Evolutionary conservation across 202 grass and related monocot genomes (phyloP).

Genomic region (Dendrocalamus latiflorus): DNA sequence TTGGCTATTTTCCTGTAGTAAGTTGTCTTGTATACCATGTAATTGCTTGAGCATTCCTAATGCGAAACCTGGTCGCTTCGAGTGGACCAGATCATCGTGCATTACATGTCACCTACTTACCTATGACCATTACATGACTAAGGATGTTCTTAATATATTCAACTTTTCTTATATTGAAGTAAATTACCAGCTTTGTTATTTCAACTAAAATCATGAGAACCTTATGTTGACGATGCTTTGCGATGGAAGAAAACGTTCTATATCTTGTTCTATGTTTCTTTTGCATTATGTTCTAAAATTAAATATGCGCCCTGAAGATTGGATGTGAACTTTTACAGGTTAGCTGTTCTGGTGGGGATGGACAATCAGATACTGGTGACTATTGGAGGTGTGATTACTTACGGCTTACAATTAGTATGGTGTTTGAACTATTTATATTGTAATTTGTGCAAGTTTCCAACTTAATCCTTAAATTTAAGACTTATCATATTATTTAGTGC

Average conservation of each 20-base stretch:
- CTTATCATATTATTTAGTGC: too few species aligned
- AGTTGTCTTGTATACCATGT: not conserved
- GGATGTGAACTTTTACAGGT: conserved; percentile 47
- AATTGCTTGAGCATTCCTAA: not conserved
- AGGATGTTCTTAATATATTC: not conserved
- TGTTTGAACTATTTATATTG: too few species aligned
- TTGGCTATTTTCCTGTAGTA: not conserved
- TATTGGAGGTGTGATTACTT: conserved; percentile 62
- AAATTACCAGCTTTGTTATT: not conserved
- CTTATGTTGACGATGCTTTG: not conserved
- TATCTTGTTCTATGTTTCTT: not conserved
- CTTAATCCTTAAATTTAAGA: too few species aligned
- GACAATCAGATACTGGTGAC: conserved; percentile 73
- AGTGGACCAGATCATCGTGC: not conserved
- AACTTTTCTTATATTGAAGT: not conserved
- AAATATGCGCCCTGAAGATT: not conserved
- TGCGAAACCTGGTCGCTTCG: not conserved
- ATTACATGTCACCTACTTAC: not conserved
- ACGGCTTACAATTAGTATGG: not conserved
- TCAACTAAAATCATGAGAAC: not conserved
- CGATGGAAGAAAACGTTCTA: not conserved
- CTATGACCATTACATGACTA: not conserved
- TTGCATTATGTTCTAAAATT: not conserved
- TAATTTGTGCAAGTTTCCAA: too few species aligned
- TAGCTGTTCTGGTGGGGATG: conserved; percentile 80